Conservation (phyloP, 2,329 filamentous ascomycete genomes). For the Escovopsis sp. region DNA sequence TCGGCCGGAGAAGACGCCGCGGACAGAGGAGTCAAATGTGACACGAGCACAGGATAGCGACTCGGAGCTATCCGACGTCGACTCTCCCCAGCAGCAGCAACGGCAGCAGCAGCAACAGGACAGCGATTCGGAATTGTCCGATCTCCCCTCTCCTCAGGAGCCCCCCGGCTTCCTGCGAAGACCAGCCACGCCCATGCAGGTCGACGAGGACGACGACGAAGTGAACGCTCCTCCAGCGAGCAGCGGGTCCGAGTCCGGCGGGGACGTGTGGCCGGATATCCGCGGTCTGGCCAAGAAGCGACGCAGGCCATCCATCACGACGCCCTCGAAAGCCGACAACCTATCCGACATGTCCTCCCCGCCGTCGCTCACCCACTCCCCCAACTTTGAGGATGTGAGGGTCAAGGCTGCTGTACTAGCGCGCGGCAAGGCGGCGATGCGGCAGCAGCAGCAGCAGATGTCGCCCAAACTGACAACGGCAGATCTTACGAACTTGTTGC, state of each 20-base stretch:
- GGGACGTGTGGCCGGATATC: conserved; percentile 36
- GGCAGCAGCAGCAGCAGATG: conserved; percentile 21
- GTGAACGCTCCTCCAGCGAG: conserved; percentile 40
- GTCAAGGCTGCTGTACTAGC: conserved; percentile 13
- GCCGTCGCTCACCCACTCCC: conserved; percentile 51
- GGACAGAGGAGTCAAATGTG: conserved; percentile 12
- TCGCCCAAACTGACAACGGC: conserved; percentile 36
- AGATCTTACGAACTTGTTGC: conserved; percentile 37
- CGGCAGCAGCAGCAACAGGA: conserved; percentile 12
- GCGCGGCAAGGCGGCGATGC: conserved; percentile 12
- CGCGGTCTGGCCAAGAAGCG: conserved; percentile 33
- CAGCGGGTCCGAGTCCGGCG: conserved; percentile 29
- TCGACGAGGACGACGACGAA: conserved; percentile 23
- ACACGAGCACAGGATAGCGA: conserved; percentile 8
- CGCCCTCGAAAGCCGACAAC: conserved; percentile 23
- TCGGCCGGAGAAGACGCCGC: conserved; percentile 21
- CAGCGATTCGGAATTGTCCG: conserved; percentile 24
- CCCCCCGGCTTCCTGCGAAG: conserved; percentile 13
- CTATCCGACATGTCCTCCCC: conserved; percentile 46
- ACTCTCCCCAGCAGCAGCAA: conserved; percentile 10
- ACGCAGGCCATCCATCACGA: conserved; percentile 21
- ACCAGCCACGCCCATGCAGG: conserved; percentile 24
- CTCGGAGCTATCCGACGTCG: conserved; percentile 19
- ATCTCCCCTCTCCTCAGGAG: conserved; percentile 21
- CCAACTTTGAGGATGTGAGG: conserved; percentile 29